Conservation (phyloP, 192 early-diverging fungal species). For the Backusella australiensis region DNA sequence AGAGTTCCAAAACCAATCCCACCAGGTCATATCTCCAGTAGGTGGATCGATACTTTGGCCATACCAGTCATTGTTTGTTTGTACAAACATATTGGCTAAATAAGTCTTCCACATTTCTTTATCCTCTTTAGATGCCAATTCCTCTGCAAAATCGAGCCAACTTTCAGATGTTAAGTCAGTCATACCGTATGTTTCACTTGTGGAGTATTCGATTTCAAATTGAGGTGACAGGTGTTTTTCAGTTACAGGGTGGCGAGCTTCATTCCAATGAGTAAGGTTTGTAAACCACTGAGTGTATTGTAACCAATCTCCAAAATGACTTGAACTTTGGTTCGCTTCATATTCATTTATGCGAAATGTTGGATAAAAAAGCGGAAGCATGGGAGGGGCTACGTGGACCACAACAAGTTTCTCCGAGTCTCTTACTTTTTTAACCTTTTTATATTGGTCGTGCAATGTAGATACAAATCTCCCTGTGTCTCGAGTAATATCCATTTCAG, state of each 20-base stretch:
- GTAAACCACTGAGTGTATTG: conserved; percentile 42
- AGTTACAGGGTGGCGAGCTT: background rate
- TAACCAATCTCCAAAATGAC: conserved; percentile 33
- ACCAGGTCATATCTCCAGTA: conserved; percentile 1
- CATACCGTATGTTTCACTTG: conserved; percentile 44
- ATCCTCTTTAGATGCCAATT: conserved; percentile 21
- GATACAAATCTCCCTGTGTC: conserved; percentile 5
- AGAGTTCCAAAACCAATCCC: conserved; percentile 10
- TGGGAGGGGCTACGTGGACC: conserved; percentile 53
- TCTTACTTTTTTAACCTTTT: background rate
- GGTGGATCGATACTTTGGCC: conserved; percentile 7
- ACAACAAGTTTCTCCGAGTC: conserved; percentile 3
- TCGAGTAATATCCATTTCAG: background rate
- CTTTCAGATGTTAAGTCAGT: conserved; percentile 41
- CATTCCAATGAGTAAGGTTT: conserved; percentile 42
- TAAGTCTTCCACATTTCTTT: conserved; percentile 29
- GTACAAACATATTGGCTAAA: conserved; percentile 35
- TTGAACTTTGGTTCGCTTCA: conserved; percentile 18
- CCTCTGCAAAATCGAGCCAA: conserved; percentile 44
- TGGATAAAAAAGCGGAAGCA: conserved; percentile 64
- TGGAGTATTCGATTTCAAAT: conserved; percentile 50
- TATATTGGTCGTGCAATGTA: conserved; percentile 15
- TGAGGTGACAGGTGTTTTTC: conserved; percentile 17
- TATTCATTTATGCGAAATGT: conserved; percentile 62
- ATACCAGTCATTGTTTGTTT: conserved; percentile 22